Conservation (phyloP, 306 rosid species). For the Begonia masoniana region DNA sequence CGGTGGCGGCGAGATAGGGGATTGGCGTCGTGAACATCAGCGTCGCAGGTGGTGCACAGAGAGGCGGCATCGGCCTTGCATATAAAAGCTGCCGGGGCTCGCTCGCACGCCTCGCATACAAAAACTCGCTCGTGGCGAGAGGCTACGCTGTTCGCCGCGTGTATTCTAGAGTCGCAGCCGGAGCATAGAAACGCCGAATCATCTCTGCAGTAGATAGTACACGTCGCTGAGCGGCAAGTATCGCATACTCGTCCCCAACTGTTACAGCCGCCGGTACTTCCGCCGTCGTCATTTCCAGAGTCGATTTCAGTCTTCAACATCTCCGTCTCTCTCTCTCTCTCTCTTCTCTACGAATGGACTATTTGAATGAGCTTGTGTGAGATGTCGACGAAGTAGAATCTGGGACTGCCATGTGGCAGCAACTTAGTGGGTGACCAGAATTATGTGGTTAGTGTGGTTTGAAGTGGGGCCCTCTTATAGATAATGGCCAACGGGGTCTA, state of each 20-base stretch:
- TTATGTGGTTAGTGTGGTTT: too few species aligned
- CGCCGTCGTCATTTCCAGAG: constrained; percentile 2
- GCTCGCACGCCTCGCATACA: constrained; percentile 88
- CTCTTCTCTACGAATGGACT: too few species aligned
- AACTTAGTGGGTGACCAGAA: too few species aligned
- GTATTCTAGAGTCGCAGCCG: constrained; percentile 47
- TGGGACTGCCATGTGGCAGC: too few species aligned
- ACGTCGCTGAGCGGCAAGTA: constrained; percentile 44
- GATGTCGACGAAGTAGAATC: too few species aligned
- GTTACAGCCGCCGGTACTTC: background rate
- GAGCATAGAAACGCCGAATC: constrained; percentile 50
- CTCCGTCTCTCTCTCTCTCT: background rate
- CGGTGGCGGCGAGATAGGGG: constrained; percentile 91
- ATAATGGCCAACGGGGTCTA: too few species aligned
- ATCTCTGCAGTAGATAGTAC: constrained; percentile 49
- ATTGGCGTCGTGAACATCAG: constrained; percentile 80
- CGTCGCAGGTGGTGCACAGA: constrained; percentile 74
- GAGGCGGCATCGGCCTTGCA: constrained; percentile 92
- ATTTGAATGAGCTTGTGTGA: too few species aligned
- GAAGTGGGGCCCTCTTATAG: too few species aligned
- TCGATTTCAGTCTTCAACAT: constrained; percentile 31
- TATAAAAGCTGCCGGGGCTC: constrained; percentile 62
- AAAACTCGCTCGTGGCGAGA: constrained; percentile 73
- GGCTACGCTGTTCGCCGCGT: constrained; percentile 36
- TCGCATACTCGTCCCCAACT: constrained; percentile 53